A percentile compares a stretch with the other conserved stretches of the same genome.
Conservation (phyloP, 257 asterid species). For the Dorcoceras hygrometricum region DNA sequence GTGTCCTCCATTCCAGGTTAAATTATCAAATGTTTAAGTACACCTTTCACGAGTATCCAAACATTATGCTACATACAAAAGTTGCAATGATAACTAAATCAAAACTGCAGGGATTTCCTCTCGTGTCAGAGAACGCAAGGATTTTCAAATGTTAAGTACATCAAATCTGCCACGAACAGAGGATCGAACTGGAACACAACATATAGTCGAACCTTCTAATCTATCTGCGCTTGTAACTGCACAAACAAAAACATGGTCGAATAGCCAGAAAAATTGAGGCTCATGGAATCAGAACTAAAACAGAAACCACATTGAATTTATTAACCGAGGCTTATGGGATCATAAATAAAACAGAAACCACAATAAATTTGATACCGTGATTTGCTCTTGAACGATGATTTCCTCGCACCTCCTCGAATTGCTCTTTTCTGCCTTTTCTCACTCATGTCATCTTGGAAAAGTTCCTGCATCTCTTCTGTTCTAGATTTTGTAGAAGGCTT, state of each 20-base stretch:
- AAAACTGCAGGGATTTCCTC: background rate
- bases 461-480: slow-evolving; percentile 81
- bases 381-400: slow-evolving; percentile 91
- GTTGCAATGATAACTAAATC: background rate
- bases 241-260: slow-evolving; percentile 1
- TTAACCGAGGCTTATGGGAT: too few relatives aligned
- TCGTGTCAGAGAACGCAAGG: too few relatives aligned
- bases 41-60: too few relatives aligned
- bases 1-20: too few relatives aligned
- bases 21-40: too few relatives aligned
- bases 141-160: too few relatives aligned
- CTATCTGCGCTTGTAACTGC: slow-evolving; percentile 74
- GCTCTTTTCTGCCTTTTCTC: slow-evolving; percentile 66
- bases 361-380: slow-evolving; percentile 72
- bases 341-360: too few relatives aligned
- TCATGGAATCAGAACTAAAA: too few relatives aligned
- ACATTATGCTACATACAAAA: too few relatives aligned
- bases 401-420: slow-evolving; percentile 42
- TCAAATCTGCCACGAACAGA: too few relatives aligned
- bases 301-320: background rate
- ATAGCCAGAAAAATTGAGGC: background rate
- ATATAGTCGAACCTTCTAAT: background rate
- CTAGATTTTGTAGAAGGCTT: slow-evolving; percentile 51
- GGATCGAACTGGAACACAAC: too few relatives aligned
- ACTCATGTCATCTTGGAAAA: slow-evolving; percentile 80